phyloP scores from a whole-genome alignment of 371 early-diverging fungal genomes.

The Choanephora cucurbitarum region DNA sequence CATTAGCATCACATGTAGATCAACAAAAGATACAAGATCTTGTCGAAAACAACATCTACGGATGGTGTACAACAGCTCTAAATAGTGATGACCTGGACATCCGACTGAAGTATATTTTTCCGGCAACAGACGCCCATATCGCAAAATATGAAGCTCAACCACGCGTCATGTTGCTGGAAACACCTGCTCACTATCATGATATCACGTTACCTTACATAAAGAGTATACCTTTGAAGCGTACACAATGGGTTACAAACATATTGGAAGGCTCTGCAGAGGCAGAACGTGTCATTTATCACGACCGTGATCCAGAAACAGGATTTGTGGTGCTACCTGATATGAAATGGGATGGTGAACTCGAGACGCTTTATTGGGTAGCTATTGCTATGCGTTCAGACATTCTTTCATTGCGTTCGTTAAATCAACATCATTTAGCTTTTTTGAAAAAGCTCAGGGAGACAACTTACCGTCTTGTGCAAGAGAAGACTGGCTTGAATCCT shows the following conservation, averaged over 20 bases:
- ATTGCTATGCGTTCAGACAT: conserved; percentile 60
- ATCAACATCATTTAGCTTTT: conserved; percentile 57
- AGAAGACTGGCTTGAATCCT: conserved; percentile 41
- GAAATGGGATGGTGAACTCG: conserved; percentile 78
- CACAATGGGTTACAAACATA: conserved; percentile 83
- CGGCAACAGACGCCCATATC: conserved; percentile 74
- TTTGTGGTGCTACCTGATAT: conserved; percentile 81
- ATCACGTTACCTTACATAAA: conserved; percentile 67
- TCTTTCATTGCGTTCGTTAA: conserved; percentile 68
- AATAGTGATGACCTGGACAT: conserved; percentile 43
- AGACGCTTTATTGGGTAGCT: conserved; percentile 70
- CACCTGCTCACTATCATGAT: conserved; percentile 51
- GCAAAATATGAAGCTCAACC: conserved; percentile 70
- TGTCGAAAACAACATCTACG: conserved; percentile 65
- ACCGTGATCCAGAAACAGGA: conserved; percentile 56
- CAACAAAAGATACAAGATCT: conserved; percentile 25
- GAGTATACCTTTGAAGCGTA: conserved; percentile 58
- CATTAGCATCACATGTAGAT: conserved; percentile 12
- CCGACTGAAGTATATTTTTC: conserved; percentile 59
- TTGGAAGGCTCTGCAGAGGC: conserved; percentile 66
- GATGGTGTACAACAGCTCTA: conserved; percentile 53
- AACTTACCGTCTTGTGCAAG: conserved; percentile 46
- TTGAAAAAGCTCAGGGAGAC: conserved; percentile 62
- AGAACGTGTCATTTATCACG: conserved; percentile 64
- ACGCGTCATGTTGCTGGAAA: conserved; percentile 59